A percentile compares a stretch with the other conserved stretches of the same genome.
Conservation (phyloP, 2,329 filamentous ascomycete genomes). For the Cladosporium sp. region DNA sequence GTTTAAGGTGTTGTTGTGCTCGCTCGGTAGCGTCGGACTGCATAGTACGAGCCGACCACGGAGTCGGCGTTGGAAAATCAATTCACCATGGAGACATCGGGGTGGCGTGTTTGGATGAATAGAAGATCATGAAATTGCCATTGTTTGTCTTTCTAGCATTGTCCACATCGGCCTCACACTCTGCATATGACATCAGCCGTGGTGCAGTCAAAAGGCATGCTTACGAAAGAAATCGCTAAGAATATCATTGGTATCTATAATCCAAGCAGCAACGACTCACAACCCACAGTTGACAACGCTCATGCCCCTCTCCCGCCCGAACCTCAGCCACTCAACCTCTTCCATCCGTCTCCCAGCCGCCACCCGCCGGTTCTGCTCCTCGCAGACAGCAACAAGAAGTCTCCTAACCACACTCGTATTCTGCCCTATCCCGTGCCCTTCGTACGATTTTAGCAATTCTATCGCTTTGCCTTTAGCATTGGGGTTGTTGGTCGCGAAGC, state of each 20-base stretch:
- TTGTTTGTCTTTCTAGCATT: neutral
- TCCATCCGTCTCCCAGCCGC: slow-evolving; percentile 42
- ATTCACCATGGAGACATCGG: neutral
- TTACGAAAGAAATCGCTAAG: neutral
- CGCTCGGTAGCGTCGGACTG: neutral
- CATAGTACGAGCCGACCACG: neutral
- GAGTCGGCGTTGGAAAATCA: neutral
- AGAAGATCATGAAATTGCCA: neutral
- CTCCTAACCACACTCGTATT: slow-evolving; percentile 49
- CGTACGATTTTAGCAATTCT: slow-evolving; percentile 51
- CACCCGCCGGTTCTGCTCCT: slow-evolving; percentile 47
- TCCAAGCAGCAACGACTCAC: slow-evolving; percentile 3
- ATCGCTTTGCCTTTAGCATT: slow-evolving; percentile 50
- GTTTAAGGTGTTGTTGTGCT: neutral
- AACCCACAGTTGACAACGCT: slow-evolving; percentile 55
- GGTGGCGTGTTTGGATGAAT: neutral
- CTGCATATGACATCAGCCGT: neutral
- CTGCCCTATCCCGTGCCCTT: slow-evolving; percentile 50
- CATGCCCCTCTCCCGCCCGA: slow-evolving; percentile 48
- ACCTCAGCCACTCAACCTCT: slow-evolving; percentile 53
- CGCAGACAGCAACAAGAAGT: slow-evolving; percentile 50
- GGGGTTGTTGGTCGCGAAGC: slow-evolving; percentile 44
- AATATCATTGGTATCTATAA: neutral
- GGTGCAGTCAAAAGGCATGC: neutral
- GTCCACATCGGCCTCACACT: neutral